Conservation (phyloP, 208 protist genomes). For the Leishmania tropica region DNA sequence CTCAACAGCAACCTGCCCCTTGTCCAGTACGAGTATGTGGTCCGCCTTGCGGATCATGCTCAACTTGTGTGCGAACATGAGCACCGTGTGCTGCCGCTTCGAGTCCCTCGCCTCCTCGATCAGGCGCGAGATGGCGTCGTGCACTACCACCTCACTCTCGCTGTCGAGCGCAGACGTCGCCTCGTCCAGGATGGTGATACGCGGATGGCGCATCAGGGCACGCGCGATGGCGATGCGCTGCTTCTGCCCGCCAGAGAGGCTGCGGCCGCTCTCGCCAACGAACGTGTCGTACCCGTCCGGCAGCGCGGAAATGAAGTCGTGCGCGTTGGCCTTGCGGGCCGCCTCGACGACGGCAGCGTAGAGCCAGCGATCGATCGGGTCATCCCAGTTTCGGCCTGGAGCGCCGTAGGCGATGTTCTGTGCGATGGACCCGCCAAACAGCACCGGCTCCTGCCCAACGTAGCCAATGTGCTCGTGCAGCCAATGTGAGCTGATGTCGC, state of each 20-base stretch:
- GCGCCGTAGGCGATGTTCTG: constrained; percentile 91
- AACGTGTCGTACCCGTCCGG: constrained; percentile 91
- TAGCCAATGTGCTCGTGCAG: constrained; percentile 80
- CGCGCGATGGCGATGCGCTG: constrained; percentile 95
- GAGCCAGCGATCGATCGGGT: constrained; percentile 76
- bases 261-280: constrained; percentile 88
- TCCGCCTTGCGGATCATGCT: constrained; percentile 89
- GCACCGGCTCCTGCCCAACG: constrained; percentile 86
- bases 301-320: constrained; percentile 90
- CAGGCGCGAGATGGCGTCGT: constrained; percentile 79
- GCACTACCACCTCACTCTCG: constrained; percentile 89
- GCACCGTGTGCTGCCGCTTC: constrained; percentile 61
- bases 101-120: constrained; percentile 65
- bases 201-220: constrained; percentile 82
- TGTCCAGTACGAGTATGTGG: constrained; percentile 87
- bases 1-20: constrained; percentile 68
- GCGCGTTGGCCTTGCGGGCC: constrained; percentile 76
- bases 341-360: constrained; percentile 70
- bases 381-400: constrained; percentile 71
- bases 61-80: constrained; percentile 91
- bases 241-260: constrained; percentile 93
- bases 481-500: constrained; percentile 69
- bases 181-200: constrained; percentile 94
- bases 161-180: constrained; percentile 92
- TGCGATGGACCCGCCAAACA: constrained; percentile 86